These are phyloP conservation scores for Pythium biforme DNA, from an alignment of 352 stramenopile species.

Conservation along the genomic window DNA sequence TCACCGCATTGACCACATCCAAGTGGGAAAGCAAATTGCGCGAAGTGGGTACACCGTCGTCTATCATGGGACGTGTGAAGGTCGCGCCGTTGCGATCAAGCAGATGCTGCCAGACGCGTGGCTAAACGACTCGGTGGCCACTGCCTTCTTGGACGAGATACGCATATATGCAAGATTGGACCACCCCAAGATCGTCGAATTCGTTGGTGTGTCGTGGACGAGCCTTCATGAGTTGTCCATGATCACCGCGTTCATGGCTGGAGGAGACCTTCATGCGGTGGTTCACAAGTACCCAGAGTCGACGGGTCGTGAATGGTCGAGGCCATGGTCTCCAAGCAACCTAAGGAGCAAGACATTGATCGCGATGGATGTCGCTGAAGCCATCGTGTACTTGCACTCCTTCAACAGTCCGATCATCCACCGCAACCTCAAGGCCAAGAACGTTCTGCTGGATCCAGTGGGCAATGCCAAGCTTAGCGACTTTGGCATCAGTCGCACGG, in stretches of 20 bases:
- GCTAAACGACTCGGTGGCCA: slow-evolving; percentile 13
- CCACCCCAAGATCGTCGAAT: slow-evolving; percentile 35
- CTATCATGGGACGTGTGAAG: slow-evolving; percentile 1
- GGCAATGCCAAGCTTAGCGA: slow-evolving; percentile 27
- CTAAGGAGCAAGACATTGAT: slow-evolving; percentile 5
- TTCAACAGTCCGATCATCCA: slow-evolving; percentile 42
- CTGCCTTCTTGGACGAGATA: slow-evolving; percentile 37
- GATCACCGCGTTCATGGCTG: slow-evolving; percentile 29
- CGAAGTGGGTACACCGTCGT: slow-evolving; percentile 9
- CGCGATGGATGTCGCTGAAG: slow-evolving; percentile 16
- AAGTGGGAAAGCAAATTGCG: not conserved
- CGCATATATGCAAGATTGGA: slow-evolving; percentile 27
- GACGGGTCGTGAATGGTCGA: not conserved
- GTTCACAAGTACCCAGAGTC: slow-evolving; percentile 2
- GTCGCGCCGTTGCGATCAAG: slow-evolving; percentile 10
- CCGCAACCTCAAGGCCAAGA: slow-evolving; percentile 71
- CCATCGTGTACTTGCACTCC: slow-evolving; percentile 23
- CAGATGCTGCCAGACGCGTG: slow-evolving; percentile 19
- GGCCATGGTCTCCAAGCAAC: not conserved
- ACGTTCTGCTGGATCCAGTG: slow-evolving; percentile 20
- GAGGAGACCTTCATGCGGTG: slow-evolving; percentile 23
- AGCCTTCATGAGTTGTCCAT: slow-evolving; percentile 26
- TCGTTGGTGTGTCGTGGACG: slow-evolving; percentile 30
- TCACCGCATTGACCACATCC: slow-evolving; percentile 3
- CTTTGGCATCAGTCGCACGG: slow-evolving; percentile 25